Evolutionary conservation across 108 stramenopile genomes (phyloP).

Genomic region (Hondaea fermentalgiana): DNA sequence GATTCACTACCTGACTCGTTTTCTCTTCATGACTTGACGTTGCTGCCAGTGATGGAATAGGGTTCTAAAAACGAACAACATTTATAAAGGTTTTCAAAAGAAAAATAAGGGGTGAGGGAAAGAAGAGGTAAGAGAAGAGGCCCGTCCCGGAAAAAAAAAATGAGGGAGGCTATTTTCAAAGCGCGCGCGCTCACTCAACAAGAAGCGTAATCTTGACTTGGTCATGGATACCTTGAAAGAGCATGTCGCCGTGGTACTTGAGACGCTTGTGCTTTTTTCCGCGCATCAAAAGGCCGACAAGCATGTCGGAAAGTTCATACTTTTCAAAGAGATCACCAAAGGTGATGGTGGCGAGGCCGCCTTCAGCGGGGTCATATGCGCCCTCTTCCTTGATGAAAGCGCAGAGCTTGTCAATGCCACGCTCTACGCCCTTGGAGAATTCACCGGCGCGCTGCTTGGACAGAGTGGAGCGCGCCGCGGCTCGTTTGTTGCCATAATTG

Average conservation of each 20-base stretch:
- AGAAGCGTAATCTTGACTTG: conserved; percentile 2
- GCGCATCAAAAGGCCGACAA: conserved; percentile 10
- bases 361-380: not conserved
- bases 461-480: not conserved
- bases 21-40: too few species aligned
- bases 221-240: conserved; percentile 12
- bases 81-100: too few species aligned
- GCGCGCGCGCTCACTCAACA: not conserved
- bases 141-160: too few species aligned
- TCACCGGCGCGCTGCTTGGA: conserved; percentile 6
- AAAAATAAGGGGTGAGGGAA: too few species aligned
- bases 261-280: not conserved
- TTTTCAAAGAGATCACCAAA: conserved; percentile 13
- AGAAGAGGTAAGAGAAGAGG: too few species aligned
- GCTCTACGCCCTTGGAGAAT: not conserved
- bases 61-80: too few species aligned
- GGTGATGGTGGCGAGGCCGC: conserved; percentile 10
- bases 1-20: too few species aligned
- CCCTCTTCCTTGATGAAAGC: not conserved
- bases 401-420: conserved; percentile 8
- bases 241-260: conserved; percentile 20
- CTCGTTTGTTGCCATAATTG: not conserved
- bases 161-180: too few species aligned
- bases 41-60: too few species aligned
- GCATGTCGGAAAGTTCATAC: not conserved